Evolutionary conservation across 2,329 filamentous ascomycete genomes (phyloP).

Genomic region (Arthrobotrys conoides): DNA sequence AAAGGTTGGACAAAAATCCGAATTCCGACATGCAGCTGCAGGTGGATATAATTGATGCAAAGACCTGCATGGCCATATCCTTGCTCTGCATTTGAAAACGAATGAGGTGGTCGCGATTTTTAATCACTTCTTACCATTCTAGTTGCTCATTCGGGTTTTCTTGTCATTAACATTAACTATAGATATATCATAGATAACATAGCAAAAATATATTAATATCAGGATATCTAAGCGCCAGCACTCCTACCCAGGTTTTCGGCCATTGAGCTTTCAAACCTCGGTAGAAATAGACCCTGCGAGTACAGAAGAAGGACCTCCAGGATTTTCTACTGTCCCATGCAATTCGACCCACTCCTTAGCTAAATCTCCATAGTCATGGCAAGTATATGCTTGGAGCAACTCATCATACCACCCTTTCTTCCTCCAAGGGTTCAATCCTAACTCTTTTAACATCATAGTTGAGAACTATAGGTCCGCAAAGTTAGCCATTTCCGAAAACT

Average conservation of each 20-base stretch:
- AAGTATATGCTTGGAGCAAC: slow-evolving; percentile 3
- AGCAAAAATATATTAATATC: neutral
- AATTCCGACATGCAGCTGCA: neutral
- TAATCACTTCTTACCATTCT: neutral
- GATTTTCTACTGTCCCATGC: slow-evolving; percentile 1
- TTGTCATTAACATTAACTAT: neutral
- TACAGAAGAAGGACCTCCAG: neutral
- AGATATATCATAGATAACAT: too few relatives aligned
- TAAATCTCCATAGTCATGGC: slow-evolving; percentile 8
- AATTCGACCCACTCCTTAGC: slow-evolving; percentile 19
- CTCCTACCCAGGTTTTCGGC: neutral
- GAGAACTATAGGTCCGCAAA: slow-evolving; percentile 2
- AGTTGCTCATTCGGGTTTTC: too few relatives aligned
- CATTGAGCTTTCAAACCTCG: neutral
- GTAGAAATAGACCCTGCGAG: neutral
- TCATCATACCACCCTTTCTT: slow-evolving; percentile 29
- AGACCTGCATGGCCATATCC: neutral
- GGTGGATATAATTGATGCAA: neutral
- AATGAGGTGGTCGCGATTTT: neutral
- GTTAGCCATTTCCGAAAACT: neutral
- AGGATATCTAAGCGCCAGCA: neutral
- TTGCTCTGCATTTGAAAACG: neutral
- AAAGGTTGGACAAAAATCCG: neutral
- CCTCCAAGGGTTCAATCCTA: slow-evolving; percentile 37
- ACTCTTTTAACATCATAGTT: slow-evolving; percentile 31